These are phyloP conservation scores for Heterobasidion annosum DNA, from an alignment of 1,284 basidiomycete genomes.

Conservation along the genomic window DNA sequence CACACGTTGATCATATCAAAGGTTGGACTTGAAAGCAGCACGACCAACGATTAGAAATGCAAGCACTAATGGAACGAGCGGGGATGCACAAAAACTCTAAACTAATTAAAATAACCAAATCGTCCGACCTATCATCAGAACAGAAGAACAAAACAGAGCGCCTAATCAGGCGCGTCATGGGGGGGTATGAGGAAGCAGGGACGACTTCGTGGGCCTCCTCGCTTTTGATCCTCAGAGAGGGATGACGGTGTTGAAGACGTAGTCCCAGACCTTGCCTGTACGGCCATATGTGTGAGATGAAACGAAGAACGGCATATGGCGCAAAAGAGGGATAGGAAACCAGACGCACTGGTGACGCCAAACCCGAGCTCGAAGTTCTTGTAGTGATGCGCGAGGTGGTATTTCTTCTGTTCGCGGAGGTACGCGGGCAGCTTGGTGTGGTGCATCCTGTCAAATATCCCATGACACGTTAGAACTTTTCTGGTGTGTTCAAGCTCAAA, in stretches of 20 bases:
- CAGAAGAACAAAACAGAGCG: no score
- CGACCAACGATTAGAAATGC: no score
- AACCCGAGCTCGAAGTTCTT: constrained; percentile 99
- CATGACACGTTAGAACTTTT: constrained; percentile 2
- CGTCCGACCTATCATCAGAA: no score
- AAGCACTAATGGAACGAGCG: no score
- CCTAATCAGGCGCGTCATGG: no score
- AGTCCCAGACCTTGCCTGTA: constrained; percentile 88
- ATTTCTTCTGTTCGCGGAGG: constrained; percentile 89
- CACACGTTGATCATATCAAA: no score
- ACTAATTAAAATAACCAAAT: no score
- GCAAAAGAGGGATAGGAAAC: background rate
- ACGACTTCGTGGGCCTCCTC: background rate
- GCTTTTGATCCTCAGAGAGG: constrained; percentile 31
- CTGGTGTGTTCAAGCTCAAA: background rate
- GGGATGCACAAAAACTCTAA: no score
- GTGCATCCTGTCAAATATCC: constrained; percentile 48
- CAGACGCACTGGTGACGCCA: constrained; percentile 77
- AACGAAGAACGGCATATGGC: background rate
- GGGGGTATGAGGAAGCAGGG: no score
- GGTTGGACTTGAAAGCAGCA: no score
- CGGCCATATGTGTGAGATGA: background rate
- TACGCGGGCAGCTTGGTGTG: constrained; percentile 88
- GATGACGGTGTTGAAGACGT: constrained; percentile 82
- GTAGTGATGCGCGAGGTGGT: constrained; percentile 98